These are phyloP conservation scores for Elaeis guineensis DNA, from an alignment of 176 grass and related monocot species.

Conservation along the genomic window DNA sequence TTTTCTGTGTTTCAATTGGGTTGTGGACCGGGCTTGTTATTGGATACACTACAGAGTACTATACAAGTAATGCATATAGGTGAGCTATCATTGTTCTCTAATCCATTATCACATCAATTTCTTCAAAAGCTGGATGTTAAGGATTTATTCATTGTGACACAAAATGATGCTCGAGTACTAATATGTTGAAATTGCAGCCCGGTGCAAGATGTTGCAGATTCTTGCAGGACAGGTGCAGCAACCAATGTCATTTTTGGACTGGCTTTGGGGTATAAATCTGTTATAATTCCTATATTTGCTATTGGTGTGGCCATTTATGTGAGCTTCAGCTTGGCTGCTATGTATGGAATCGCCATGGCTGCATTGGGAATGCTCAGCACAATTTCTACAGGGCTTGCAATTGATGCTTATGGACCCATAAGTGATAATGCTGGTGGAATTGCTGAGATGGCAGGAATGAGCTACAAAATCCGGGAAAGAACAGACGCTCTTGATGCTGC, in stretches of 20 bases:
- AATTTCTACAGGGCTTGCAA: slow-evolving; percentile 50
- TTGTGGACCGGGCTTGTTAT: slow-evolving; percentile 63
- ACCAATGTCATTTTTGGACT: slow-evolving; percentile 85
- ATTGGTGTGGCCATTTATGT: slow-evolving; percentile 48
- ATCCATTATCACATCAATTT: too few species aligned
- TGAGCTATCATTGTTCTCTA: slow-evolving; percentile 1
- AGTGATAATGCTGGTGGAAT: slow-evolving; percentile 87
- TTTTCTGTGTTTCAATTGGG: slow-evolving; percentile 46
- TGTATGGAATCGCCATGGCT: slow-evolving; percentile 62
- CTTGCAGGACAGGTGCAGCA: slow-evolving; percentile 72
- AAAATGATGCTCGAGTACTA: too few species aligned
- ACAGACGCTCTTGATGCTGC: slow-evolving; percentile 85
- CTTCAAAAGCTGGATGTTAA: too few species aligned
- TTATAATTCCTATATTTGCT: slow-evolving; percentile 57
- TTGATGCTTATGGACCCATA: slow-evolving; percentile 74
- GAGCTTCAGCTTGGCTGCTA: slow-evolving; percentile 51
- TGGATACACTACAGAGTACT: slow-evolving; percentile 68
- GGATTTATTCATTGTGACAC: too few species aligned
- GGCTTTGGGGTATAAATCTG: slow-evolving; percentile 68
- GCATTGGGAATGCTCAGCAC: slow-evolving; percentile 89
- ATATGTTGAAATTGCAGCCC: slow-evolving; percentile 29
- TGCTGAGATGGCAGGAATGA: slow-evolving; percentile 76
- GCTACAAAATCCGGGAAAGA: slow-evolving; percentile 11
- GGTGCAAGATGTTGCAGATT: slow-evolving; percentile 47
- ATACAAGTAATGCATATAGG: slow-evolving; percentile 65